Conservation (phyloP, 2,329 filamentous ascomycete genomes). For the Hypoxylon sp. region DNA sequence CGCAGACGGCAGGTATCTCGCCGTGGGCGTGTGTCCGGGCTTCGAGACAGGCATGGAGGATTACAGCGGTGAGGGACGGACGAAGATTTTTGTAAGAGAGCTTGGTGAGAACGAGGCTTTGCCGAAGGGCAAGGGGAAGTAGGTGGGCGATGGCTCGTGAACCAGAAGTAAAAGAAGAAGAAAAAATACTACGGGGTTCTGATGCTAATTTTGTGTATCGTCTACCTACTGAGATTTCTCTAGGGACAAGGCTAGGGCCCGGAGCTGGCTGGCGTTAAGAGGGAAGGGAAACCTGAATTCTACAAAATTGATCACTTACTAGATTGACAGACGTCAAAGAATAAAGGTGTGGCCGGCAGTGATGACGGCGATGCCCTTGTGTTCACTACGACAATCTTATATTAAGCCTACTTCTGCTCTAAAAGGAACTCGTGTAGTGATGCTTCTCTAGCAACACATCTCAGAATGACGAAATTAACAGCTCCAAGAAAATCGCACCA, state of each 20-base stretch:
- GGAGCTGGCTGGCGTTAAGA: conserved; percentile 43
- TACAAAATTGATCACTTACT: conserved; percentile 15
- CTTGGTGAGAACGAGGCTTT: conserved; percentile 90
- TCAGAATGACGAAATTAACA: background rate
- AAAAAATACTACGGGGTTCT: background rate
- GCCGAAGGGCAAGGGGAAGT: conserved; percentile 71
- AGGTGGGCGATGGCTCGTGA: background rate
- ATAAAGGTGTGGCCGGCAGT: background rate
- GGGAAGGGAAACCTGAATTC: conserved; percentile 32
- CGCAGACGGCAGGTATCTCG: conserved; percentile 80
- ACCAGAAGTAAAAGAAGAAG: conserved; percentile 4
- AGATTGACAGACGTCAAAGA: background rate
- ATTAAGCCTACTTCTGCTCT: background rate
- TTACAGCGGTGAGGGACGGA: conserved; percentile 76
- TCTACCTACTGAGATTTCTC: conserved; percentile 34
- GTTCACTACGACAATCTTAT: background rate
- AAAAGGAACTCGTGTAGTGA: no score
- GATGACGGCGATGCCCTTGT: no score
- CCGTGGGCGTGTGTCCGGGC: conserved; percentile 84
- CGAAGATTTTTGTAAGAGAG: conserved; percentile 85
- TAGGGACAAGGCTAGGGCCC: conserved; percentile 29
- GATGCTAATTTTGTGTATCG: conserved; percentile 29
- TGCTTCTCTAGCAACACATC: background rate
- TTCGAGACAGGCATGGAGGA: conserved; percentile 91
- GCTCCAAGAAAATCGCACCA: background rate